Evolutionary conservation across 2,329 filamentous ascomycete species (phyloP).

Genomic region (Colletotrichum ledebouriae): DNA sequence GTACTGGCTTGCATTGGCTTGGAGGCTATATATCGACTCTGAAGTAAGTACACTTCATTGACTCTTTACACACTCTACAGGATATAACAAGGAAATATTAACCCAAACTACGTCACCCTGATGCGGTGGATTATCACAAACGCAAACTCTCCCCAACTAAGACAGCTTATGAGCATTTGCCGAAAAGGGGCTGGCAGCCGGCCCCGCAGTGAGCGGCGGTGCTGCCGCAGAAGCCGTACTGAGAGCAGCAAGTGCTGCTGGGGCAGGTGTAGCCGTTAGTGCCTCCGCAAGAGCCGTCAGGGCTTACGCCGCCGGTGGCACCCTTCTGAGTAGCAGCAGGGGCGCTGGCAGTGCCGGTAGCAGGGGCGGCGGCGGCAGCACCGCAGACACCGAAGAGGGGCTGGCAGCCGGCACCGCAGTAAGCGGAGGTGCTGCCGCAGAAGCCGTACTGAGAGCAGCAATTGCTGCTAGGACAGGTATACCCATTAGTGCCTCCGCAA

Average conservation of each 20-base stretch:
- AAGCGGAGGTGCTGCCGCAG: constrained; percentile 42
- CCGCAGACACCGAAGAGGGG: constrained; percentile 39
- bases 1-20: neutral
- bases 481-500: constrained; percentile 37
- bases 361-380: constrained; percentile 17
- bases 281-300: constrained; percentile 38
- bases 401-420: constrained; percentile 43
- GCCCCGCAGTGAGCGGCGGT: constrained; percentile 43
- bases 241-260: constrained; percentile 41
- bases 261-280: constrained; percentile 33
- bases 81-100: constrained; percentile 17
- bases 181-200: constrained; percentile 40
- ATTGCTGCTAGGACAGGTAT: constrained; percentile 26
- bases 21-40: constrained; percentile 14
- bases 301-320: constrained; percentile 32
- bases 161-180: constrained; percentile 25
- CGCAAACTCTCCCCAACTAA: neutral
- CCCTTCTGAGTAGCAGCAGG: constrained; percentile 23
- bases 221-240: constrained; percentile 44
- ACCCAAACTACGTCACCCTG: neutral
- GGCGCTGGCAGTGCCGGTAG: constrained; percentile 16
- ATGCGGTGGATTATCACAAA: neutral
- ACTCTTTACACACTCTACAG: constrained; percentile 22
- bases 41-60: constrained; percentile 31
- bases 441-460: constrained; percentile 45